Evolutionary conservation across 2,329 filamentous ascomycete species (phyloP).

Genomic region (Setomelanomma holmii): DNA sequence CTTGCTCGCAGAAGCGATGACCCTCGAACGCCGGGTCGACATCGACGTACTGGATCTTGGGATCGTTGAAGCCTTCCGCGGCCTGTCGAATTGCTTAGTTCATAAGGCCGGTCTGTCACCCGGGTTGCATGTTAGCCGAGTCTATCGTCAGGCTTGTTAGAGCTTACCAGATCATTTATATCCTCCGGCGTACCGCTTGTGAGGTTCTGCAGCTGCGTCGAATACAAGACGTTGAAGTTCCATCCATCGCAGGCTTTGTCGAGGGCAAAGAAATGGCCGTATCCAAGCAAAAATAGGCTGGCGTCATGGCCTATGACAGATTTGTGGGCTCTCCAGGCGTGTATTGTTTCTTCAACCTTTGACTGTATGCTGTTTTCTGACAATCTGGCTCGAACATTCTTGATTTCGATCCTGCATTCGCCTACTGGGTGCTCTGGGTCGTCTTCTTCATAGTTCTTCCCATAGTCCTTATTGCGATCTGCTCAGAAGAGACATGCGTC

Average conservation of each 20-base stretch:
- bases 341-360: background rate
- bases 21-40: slow-evolving; percentile 11
- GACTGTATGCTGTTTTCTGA: background rate
- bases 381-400: slow-evolving; percentile 2
- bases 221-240: slow-evolving; percentile 2
- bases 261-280: slow-evolving; percentile 7
- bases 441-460: slow-evolving; percentile 9
- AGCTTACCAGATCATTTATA: slow-evolving; percentile 10
- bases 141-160: too few species aligned
- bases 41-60: slow-evolving; percentile 14
- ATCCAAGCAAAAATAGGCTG: slow-evolving; percentile 6
- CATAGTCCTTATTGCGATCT: slow-evolving; percentile 2
- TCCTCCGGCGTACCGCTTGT: slow-evolving; percentile 4
- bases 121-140: background rate
- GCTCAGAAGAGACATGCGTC: slow-evolving; percentile 12
- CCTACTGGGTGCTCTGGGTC: slow-evolving; percentile 1
- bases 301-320: slow-evolving; percentile 5
- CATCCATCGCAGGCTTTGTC: slow-evolving; percentile 2
- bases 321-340: slow-evolving; percentile 9
- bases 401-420: slow-evolving; percentile 7
- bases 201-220: background rate
- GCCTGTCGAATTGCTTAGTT: slow-evolving; percentile 8
- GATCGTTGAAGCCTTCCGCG: slow-evolving; percentile 13
- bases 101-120: slow-evolving; percentile 7
- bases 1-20: slow-evolving; percentile 17